phyloP scores from a whole-genome alignment of 768 basidiomycete genomes.

The Lactifluus echinatus region DNA sequence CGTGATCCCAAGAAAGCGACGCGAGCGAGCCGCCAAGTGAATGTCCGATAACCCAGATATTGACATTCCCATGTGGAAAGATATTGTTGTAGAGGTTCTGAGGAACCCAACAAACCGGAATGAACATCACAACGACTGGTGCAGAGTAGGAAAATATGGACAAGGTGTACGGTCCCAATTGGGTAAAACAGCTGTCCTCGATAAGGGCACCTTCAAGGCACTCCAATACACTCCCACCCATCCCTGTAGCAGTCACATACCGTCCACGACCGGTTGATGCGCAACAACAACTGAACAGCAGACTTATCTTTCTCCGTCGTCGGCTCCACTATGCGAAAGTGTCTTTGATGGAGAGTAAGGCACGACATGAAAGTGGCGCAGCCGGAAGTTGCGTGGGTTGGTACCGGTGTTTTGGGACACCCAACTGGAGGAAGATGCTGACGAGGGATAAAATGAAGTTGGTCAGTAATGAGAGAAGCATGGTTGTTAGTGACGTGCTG shows the following conservation, averaged over 20 bases:
- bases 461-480: neutral
- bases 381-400: conserved; percentile 35
- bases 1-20: conserved; percentile 73
- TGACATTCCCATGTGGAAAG: conserved; percentile 79
- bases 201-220: conserved; percentile 74
- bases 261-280: conserved; percentile 97
- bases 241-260: conserved; percentile 85
- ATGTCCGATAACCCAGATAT: conserved; percentile 84
- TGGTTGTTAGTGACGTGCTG: neutral
- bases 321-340: conserved; percentile 71
- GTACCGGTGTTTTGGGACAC: too few relatives aligned
- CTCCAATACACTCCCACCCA: conserved; percentile 60
- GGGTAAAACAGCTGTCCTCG: conserved; percentile 86
- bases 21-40: conserved; percentile 84
- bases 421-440: neutral
- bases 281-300: conserved; percentile 93
- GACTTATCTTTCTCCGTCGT: conserved; percentile 82
- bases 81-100: conserved; percentile 92
- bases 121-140: too few relatives aligned
- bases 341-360: conserved; percentile 88
- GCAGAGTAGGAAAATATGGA: neutral
- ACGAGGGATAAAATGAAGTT: neutral
- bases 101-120: neutral
- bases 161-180: conserved; percentile 65
- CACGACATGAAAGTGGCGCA: conserved; percentile 60